Percentiles rank a stretch among this genome's conserved stretches.
Conservation (phyloP, 2,329 filamentous ascomycete genomes). For the Helotiales sp. region DNA sequence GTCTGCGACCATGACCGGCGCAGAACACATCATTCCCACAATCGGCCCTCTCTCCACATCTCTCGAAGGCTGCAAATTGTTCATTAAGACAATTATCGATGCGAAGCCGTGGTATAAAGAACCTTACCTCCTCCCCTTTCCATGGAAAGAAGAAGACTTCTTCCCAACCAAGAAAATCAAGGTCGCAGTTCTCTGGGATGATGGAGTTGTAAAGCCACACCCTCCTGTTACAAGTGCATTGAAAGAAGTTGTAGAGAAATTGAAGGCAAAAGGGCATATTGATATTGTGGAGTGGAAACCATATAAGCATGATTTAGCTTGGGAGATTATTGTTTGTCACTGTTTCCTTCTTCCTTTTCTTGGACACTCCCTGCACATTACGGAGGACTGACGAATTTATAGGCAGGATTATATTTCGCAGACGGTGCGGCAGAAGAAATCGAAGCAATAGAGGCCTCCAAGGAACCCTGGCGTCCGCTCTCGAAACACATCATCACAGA, state of each 20-base stretch:
- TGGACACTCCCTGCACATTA: neutral
- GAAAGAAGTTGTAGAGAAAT: slow-evolving; percentile 50
- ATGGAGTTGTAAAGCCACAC: slow-evolving; percentile 59
- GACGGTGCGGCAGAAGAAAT: slow-evolving; percentile 59
- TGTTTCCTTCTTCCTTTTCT: slow-evolving; percentile 13
- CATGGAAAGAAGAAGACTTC: slow-evolving; percentile 45
- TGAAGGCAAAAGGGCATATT: slow-evolving; percentile 45
- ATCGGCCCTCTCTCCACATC: slow-evolving; percentile 56
- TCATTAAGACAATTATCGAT: slow-evolving; percentile 42
- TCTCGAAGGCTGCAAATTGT: slow-evolving; percentile 46
- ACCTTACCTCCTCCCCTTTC: slow-evolving; percentile 51
- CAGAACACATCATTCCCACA: slow-evolving; percentile 43
- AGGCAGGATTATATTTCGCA: slow-evolving; percentile 49
- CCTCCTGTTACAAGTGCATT: slow-evolving; percentile 60
- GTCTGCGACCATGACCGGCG: slow-evolving; percentile 24
- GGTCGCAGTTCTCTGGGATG: slow-evolving; percentile 60
- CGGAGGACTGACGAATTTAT: neutral
- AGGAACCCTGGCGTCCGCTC: slow-evolving; percentile 59
- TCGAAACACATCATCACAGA: slow-evolving; percentile 58
- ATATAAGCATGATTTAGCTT: slow-evolving; percentile 50
- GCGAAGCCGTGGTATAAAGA: slow-evolving; percentile 53
- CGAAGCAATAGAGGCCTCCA: slow-evolving; percentile 49
- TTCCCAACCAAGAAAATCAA: slow-evolving; percentile 48
- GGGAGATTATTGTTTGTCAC: slow-evolving; percentile 47
- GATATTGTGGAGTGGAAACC: slow-evolving; percentile 58